Evolutionary conservation across 2,329 filamentous ascomycete genomes (phyloP).

Genomic region (Microsporum canis): DNA sequence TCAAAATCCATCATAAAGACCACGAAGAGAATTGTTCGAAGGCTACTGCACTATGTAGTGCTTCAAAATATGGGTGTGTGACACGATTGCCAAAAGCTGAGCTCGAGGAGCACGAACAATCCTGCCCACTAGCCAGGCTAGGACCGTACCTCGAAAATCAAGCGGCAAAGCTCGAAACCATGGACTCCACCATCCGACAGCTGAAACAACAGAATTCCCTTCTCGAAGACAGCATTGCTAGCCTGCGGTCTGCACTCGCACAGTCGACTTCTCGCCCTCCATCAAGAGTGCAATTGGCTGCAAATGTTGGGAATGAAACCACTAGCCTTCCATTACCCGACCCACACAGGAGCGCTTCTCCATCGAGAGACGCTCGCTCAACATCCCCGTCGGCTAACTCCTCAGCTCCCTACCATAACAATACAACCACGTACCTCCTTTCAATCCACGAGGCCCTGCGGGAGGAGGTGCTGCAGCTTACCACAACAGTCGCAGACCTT

Average conservation of each 20-base stretch:
- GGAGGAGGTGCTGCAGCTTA: conserved; percentile 46
- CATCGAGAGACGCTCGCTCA: conserved; percentile 5
- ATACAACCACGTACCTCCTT: conserved; percentile 46
- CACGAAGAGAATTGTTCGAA: conserved; percentile 31
- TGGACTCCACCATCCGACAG: conserved; percentile 36
- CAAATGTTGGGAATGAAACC: conserved; percentile 7
- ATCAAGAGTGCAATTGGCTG: conserved; percentile 11
- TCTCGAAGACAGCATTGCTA: conserved; percentile 36
- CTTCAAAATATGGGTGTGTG: conserved; percentile 35
- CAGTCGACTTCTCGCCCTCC: conserved; percentile 21
- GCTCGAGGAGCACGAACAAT: conserved; percentile 34
- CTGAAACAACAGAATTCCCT: conserved; percentile 38
- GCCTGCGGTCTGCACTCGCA: conserved; percentile 29
- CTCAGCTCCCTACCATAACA: conserved; percentile 8
- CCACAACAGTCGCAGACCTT: conserved; percentile 45
- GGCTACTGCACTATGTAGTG: conserved; percentile 27
- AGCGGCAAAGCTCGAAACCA: conserved; percentile 31
- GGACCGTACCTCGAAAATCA: conserved; percentile 36
- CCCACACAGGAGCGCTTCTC: conserved; percentile 13
- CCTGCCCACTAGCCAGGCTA: conserved; percentile 42
- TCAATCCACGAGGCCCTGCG: conserved; percentile 51
- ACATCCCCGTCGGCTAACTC: conserved; percentile 24
- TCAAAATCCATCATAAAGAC: conserved; percentile 24
- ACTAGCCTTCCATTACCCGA: conserved; percentile 12
- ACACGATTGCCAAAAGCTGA: conserved; percentile 28